Conservation (phyloP, 352 stramenopile species). For the Phytophthora capsici region DNA sequence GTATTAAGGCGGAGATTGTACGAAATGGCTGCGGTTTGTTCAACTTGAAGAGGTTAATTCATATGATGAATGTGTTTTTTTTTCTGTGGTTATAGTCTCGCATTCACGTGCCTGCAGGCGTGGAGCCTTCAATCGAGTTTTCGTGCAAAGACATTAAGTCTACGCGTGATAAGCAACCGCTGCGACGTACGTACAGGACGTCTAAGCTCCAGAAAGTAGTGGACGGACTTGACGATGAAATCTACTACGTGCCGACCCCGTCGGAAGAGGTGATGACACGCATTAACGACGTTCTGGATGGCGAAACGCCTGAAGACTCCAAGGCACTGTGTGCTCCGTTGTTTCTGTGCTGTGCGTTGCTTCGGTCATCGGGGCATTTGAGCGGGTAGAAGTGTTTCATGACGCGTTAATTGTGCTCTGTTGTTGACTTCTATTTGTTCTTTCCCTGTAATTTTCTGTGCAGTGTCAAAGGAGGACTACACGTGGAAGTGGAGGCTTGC, state of each 20-base stretch:
- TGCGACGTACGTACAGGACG: conserved; percentile 49
- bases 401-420: neutral
- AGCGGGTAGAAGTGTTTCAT: conserved; percentile 23
- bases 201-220: conserved; percentile 42
- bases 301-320: conserved; percentile 51
- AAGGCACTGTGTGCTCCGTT: conserved; percentile 59
- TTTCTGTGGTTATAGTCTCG: conserved; percentile 30
- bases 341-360: conserved; percentile 66
- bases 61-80: too few relatives aligned
- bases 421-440: neutral
- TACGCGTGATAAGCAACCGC: conserved; percentile 27
- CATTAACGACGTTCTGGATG: conserved; percentile 54
- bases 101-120: conserved; percentile 15
- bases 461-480: conserved; percentile 36
- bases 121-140: conserved; percentile 44
- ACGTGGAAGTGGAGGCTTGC: conserved; percentile 56
- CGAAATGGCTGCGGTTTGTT: conserved; percentile 13
- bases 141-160: conserved; percentile 63
- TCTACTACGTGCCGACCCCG: conserved; percentile 60
- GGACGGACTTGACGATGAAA: conserved; percentile 41
- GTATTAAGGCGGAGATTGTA: conserved; percentile 82
- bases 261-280: conserved; percentile 44
- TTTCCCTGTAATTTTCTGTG: conserved; percentile 2
- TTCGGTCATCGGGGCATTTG: conserved; percentile 47
- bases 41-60: conserved; percentile 8